A percentile compares a stretch with the other conserved stretches of the same genome.
phyloP scores from a whole-genome alignment of 805 yeast species.

The baker's yeast (Saccharomyces cerevisiae) region DNA sequence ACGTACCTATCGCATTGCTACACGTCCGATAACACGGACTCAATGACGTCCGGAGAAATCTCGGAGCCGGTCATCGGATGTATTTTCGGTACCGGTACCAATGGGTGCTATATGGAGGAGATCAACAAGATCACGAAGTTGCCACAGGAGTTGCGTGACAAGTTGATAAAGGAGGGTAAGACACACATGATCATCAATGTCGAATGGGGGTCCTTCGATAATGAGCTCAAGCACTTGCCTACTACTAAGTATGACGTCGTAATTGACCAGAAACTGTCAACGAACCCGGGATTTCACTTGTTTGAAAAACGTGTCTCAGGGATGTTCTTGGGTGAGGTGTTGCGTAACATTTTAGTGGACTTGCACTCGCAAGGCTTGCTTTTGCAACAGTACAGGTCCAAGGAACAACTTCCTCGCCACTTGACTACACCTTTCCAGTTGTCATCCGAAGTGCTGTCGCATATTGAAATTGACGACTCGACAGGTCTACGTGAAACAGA shows the following conservation, averaged over 20 bases:
- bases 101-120: conserved; percentile 86
- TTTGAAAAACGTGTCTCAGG: conserved; percentile 90
- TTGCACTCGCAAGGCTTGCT: conserved; percentile 50
- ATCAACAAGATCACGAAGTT: conserved; percentile 66
- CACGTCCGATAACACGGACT: conserved; percentile 42
- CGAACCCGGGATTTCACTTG: conserved; percentile 82
- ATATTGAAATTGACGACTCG: conserved; percentile 77
- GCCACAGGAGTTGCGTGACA: conserved; percentile 36
- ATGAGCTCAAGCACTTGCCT: conserved; percentile 67
- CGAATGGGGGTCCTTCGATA: conserved; percentile 98
- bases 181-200: conserved; percentile 83
- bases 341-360: conserved; percentile 66
- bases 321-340: conserved; percentile 84
- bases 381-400: conserved; percentile 43
- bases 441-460: conserved; percentile 73
- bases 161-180: conserved; percentile 36
- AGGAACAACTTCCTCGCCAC: conserved; percentile 44
- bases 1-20: conserved; percentile 84
- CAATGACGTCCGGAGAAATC: conserved; percentile 47
- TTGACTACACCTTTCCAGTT: conserved; percentile 68
- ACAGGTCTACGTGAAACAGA: conserved; percentile 64
- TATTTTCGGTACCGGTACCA: conserved; percentile 95
- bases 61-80: conserved; percentile 80
- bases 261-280: conserved; percentile 58
- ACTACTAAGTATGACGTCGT: conserved; percentile 64